These are phyloP conservation scores for Scheffersomyces lignosus DNA, from an alignment of 805 yeast genomes.

Conservation along the genomic window DNA sequence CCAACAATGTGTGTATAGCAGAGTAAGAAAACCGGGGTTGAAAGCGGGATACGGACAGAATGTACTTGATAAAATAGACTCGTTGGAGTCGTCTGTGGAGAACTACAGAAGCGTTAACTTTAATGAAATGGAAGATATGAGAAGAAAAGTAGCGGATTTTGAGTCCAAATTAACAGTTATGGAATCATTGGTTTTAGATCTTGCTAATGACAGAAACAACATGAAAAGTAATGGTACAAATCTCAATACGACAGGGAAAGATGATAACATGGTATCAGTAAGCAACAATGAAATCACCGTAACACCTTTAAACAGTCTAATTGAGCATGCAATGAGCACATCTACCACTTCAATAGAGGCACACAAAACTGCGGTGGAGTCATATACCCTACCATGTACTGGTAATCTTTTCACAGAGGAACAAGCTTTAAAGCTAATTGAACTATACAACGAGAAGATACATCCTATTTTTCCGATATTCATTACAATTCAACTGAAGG, in stretches of 20 bases:
- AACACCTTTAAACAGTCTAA: too few relatives aligned
- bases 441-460: background rate
- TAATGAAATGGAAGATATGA: slow-evolving; percentile 11
- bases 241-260: slow-evolving; percentile 1
- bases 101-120: slow-evolving; percentile 1
- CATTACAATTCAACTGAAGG: slow-evolving; percentile 1
- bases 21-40: slow-evolving; percentile 18
- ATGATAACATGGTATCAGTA: too few relatives aligned
- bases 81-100: slow-evolving; percentile 3
- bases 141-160: background rate
- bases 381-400: too few relatives aligned
- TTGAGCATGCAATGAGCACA: too few relatives aligned
- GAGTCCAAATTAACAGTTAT: background rate
- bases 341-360: too few relatives aligned
- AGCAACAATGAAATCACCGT: too few relatives aligned
- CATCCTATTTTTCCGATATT: slow-evolving; percentile 4
- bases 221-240: background rate
- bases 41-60: slow-evolving; percentile 18
- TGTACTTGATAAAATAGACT: slow-evolving; percentile 11
- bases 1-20: slow-evolving; percentile 13
- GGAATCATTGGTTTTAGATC: background rate
- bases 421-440: too few relatives aligned
- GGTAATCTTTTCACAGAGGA: too few relatives aligned
- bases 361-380: too few relatives aligned
- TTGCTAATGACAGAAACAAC: slow-evolving; percentile 1